phyloP scores from a whole-genome alignment of 1,284 basidiomycete genomes.

The Anthracocystis setariae region DNA sequence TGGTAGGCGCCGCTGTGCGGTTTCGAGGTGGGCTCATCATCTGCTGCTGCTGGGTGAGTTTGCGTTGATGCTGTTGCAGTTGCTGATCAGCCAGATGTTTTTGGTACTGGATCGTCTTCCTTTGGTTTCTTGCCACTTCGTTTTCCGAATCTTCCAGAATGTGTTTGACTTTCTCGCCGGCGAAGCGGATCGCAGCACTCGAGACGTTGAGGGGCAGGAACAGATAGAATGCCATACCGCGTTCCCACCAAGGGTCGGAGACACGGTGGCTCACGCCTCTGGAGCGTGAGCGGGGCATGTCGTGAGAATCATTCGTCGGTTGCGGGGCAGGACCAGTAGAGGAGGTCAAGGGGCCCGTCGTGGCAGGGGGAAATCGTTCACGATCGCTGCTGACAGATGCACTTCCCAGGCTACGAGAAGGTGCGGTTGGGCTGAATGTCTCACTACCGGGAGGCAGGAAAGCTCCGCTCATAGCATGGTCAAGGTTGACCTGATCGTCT shows the following conservation, averaged over 20 bases:
- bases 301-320: neutral
- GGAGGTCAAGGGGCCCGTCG: neutral
- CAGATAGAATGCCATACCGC: conserved; percentile 49
- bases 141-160: conserved; percentile 40
- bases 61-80: conserved; percentile 36
- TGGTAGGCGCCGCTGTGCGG: conserved; percentile 10
- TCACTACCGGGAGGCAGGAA: conserved; percentile 8
- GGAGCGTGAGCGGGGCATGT: conserved; percentile 4
- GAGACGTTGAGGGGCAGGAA: conserved; percentile 53
- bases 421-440: conserved; percentile 10
- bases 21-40: conserved; percentile 21
- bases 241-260: conserved; percentile 47
- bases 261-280: conserved; percentile 23
- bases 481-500: conserved; percentile 13
- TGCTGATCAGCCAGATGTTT: conserved; percentile 44
- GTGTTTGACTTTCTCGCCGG: conserved; percentile 43
- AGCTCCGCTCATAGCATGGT: conserved; percentile 1
- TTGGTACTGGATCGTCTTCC: conserved; percentile 41
- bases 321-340: conserved; percentile 1
- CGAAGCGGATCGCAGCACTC: conserved; percentile 41
- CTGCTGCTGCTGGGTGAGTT: conserved; percentile 9
- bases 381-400: conserved; percentile 1
- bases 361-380: conserved; percentile 8
- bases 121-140: conserved; percentile 30
- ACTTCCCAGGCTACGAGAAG: conserved; percentile 5